phyloP scores from a whole-genome alignment of 495 filamentous ascomycete genomes.

The Opeltia flavorubescens region DNA sequence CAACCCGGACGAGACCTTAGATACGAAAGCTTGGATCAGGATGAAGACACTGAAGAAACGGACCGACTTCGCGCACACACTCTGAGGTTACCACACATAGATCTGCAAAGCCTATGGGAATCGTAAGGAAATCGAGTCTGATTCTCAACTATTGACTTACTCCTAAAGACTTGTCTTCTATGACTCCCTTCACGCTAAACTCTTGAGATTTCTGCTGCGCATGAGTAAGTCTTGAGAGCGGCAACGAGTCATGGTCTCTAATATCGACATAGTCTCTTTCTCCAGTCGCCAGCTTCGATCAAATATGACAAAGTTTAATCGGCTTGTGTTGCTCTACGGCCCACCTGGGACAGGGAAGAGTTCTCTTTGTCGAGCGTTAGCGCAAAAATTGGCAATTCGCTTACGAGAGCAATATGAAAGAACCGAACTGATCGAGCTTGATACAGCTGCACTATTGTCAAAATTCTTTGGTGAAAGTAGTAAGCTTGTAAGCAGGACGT shows the following conservation, averaged over 20 bases:
- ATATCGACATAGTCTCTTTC: conserved; percentile 23
- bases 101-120: conserved; percentile 36
- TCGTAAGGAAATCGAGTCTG: conserved; percentile 18
- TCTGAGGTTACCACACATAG: conserved; percentile 24
- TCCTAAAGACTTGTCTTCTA: conserved; percentile 34
- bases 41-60: conserved; percentile 2
- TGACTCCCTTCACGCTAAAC: conserved; percentile 26
- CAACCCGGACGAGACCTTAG: neutral
- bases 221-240: conserved; percentile 33
- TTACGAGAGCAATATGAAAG: conserved; percentile 28
- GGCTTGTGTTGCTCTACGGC: conserved; percentile 34
- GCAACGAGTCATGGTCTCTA: too few species aligned
- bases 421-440: conserved; percentile 35
- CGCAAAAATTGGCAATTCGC: conserved; percentile 44
- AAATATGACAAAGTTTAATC: conserved; percentile 24
- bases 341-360: conserved; percentile 45
- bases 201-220: conserved; percentile 31
- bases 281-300: conserved; percentile 17
- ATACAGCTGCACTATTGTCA: conserved; percentile 36
- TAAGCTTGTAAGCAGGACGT: conserved; percentile 35
- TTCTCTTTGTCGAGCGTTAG: conserved; percentile 34
- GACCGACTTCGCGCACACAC: conserved; percentile 15
- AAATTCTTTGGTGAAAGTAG: conserved; percentile 42
- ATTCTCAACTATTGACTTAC: too few species aligned
- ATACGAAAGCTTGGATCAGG: conserved; percentile 1